Conservation (phyloP, 2,329 filamentous ascomycete species). For the Cytospora schulzeri region DNA sequence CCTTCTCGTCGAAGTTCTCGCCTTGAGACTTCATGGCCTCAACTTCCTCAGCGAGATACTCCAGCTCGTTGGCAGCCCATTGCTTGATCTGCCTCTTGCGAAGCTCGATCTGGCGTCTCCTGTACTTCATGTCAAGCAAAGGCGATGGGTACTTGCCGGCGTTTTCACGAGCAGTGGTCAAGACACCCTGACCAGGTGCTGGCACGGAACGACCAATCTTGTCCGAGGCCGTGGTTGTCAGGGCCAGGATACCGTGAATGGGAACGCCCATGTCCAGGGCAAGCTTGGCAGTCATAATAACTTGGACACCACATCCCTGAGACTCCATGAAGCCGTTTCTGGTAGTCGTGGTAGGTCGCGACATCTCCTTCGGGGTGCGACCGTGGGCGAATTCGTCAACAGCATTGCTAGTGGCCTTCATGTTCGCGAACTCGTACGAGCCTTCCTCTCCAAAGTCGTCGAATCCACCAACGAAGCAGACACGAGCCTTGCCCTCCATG, state of each 20-base stretch:
- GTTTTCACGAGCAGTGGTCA: slow-evolving; percentile 91
- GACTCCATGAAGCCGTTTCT: slow-evolving; percentile 99
- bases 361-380: slow-evolving; percentile 96
- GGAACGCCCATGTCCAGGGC: slow-evolving; percentile 98
- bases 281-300: slow-evolving; percentile 97
- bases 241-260: slow-evolving; percentile 90
- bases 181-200: slow-evolving; percentile 92
- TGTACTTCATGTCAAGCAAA: slow-evolving; percentile 95
- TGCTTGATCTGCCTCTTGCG: slow-evolving; percentile 93
- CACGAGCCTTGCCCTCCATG: slow-evolving; percentile 93
- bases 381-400: slow-evolving; percentile 95
- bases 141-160: slow-evolving; percentile 92
- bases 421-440: slow-evolving; percentile 99
- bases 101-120: slow-evolving; percentile 89
- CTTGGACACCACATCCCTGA: slow-evolving; percentile 95
- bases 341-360: slow-evolving; percentile 93
- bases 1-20: slow-evolving; percentile 74
- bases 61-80: slow-evolving; percentile 93
- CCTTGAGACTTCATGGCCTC: slow-evolving; percentile 85
- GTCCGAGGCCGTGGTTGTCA: slow-evolving; percentile 95
- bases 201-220: slow-evolving; percentile 98
- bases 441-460: slow-evolving; percentile 99
- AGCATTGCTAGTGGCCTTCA: slow-evolving; percentile 98
- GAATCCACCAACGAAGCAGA: slow-evolving; percentile 97
- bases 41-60: slow-evolving; percentile 91